phyloP scores from a whole-genome alignment of 2,329 filamentous ascomycete species.

The Ophiocordyceps unilateralis region DNA sequence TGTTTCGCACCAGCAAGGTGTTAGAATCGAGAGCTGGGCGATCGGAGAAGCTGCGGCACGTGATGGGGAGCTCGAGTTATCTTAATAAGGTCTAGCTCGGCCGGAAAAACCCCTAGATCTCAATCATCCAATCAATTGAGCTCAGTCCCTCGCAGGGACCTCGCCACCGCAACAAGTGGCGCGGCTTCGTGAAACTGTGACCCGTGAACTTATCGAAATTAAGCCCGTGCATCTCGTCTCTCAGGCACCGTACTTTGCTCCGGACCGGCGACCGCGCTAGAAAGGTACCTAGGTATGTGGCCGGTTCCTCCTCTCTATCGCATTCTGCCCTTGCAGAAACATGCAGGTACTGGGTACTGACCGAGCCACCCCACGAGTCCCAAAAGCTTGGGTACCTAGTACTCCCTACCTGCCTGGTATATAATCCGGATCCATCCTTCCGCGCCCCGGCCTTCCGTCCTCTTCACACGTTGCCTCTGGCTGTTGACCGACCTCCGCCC shows the following conservation, averaged over 20 bases:
- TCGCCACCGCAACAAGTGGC: not conserved
- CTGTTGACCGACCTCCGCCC: not conserved
- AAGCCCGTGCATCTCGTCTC: not conserved
- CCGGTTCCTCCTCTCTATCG: not conserved
- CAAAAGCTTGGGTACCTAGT: too few relatives aligned
- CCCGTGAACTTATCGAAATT: not conserved
- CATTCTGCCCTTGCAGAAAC: not conserved
- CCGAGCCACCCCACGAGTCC: too few relatives aligned
- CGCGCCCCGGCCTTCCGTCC: not conserved
- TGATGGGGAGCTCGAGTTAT: too few relatives aligned
- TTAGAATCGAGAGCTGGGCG: not conserved
- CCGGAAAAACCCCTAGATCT: too few relatives aligned
- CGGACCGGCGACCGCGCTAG: not conserved
- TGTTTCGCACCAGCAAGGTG: not conserved
- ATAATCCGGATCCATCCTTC: not conserved
- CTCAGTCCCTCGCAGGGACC: too few relatives aligned
- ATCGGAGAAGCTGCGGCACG: constrained; percentile 11
- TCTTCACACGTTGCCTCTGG: not conserved
- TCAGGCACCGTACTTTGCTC: not conserved
- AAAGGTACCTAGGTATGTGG: not conserved
- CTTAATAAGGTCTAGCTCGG: too few relatives aligned
- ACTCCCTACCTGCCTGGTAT: not conserved
- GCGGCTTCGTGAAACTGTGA: not conserved
- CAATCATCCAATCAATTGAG: too few relatives aligned
- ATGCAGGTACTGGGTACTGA: not conserved